Base-by-base conservation (phyloP, 768 basidiomycete species). In the Psilocybe cyanescens region DNA sequence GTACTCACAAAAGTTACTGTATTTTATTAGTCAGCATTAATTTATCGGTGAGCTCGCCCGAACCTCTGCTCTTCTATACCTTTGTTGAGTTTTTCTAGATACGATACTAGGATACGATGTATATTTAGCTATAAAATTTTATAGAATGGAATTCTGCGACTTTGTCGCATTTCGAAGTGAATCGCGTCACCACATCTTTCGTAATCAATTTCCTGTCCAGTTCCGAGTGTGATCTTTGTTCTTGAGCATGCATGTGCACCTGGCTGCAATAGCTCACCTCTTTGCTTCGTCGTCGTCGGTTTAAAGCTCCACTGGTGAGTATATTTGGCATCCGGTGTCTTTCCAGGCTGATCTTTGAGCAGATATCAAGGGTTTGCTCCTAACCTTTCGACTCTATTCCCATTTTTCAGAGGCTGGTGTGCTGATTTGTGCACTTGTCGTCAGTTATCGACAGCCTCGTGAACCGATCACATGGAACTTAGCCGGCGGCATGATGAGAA, bases 11-110 rank as follows among this genome's bases (percentile, higher is more conserved):
- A 28, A 17, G 33, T 37, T 24, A 19, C 19, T 58, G 47, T 62
- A 55, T 54, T 49, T 57, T 59, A 44, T 54, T 57, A 55, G 54
- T 55, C 59, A 49, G 46, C 41, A 16, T 55, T 60, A 48, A 49
- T 50, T 24, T 53, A 35, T 53, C 17, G 33, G 51, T 53, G n/a
- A 53, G 51, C 29, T 33, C n/a, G 55, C 30, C 9, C 9, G 7
- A 44, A 8, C 51, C 30, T 11, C 19, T 6, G 35, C 4, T 17
- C 24, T 48, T 46, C 19, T 11, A 9, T 16, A 12, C 3, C 12
- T 45, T 12, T 48, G 35, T 35, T 63, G 17, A 63, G 44, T 19
- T 44, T 14, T 59, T 14, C 8, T 48, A 67, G 62, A 60, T 64
- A 59, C n/a, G n/a, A 44, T 44, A 39, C 37, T 39, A 44, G 41